Evolutionary conservation across 2,329 filamentous ascomycete species (phyloP), one percentile per base, ranked within the genome.

Genomic region (Penicillium brasilianum): DNA sequence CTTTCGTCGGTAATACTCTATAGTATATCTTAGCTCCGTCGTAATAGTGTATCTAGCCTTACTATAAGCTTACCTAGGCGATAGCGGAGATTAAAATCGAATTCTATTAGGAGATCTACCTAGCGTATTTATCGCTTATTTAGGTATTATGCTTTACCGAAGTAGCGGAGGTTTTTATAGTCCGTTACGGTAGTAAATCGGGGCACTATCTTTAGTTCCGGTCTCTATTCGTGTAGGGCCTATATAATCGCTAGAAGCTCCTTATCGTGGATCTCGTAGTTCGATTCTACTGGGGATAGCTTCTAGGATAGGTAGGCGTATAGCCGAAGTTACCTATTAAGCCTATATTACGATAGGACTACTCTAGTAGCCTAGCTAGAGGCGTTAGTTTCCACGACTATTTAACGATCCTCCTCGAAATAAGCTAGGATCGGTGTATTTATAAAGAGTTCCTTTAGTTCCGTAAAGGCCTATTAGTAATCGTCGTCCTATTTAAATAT

Each of bases 301-400:
- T 52, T 52, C 13, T 52, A 39, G 13, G 32, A 52, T 36, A 52
- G 16, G 20, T 36, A 52, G 16, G 32, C n/a, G 18, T 39, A 52
- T 25, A 25, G 30, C 18, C 4, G 4, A 32, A 61, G n/a, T 10
- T 13, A 16, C 11, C 37, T 53, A 53, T 58, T 10, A 2, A 4
- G 32, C 30, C 50, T 28, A 37, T 32, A 36, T n/a, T 61, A 52
- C 2, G 48, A 58, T 52, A 61, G 43, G 16, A 61, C 59, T 7
- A 7, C n/a, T 1, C 28, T 20, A 20, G 48, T 51, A 9, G 6
- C 28, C 48, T 36, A 51, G 22, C 48, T 16, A 4, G 28, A 51
- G 3, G n/a, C 20, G 20, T 51, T 22, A 13, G 48, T 20, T 34
- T 51, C 48, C 11, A 51, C 14, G n/a, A 51, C 28, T 20, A 20